Evolutionary conservation across 1,284 basidiomycete species (phyloP), one percentile per base, ranked within the genome.

Genomic region (Austroboletus niveus): DNA sequence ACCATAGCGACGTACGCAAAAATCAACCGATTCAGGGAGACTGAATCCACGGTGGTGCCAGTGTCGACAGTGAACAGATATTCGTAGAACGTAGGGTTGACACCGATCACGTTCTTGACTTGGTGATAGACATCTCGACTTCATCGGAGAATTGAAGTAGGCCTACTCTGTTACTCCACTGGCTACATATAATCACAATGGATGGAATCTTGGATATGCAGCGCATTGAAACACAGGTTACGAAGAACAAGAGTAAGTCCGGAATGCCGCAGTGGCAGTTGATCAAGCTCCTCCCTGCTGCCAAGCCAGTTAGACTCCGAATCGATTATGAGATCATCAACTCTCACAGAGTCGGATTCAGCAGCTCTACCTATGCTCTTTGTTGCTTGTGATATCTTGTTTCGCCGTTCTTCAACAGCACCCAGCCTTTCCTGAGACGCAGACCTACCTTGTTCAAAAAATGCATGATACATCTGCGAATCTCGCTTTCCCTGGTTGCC

Each of bases 91-190:
- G 92, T 88, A 9, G 95, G 96, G 70, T 99, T 96, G 63, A 99
- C 93, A 70, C 96, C 96, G 61, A 99, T 98, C 49, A 99, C 94
- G 67, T 99, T 98, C 81, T 97, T 93, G 80, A 99, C 96, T 72
- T 99, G 96, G 69, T 99, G 97, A 68, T 95, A 17, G 17, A 98
- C 70, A 99, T 92, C 75, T 99, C 96, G 47, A 99, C 64, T 89
- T 94, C 97, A 99, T 99, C 0, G 94, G 89, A 17, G 91, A 70
- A 65, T 95, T 93, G 74, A 98, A 99, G 73, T 99, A 96, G 32
- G 98, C 96, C 80, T 95, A 17, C 17, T 17, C 17, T 17, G 17
- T 17, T 17, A 17, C 17, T 17, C 17, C 17, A 17, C 17, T 17
- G 17, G 17, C 17, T 17, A 17, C 17, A 17, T 17, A 17, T 17